A percentile compares a stretch with the other conserved stretches of the same genome.
Conservation (phyloP, 306 rosid genomes). For the Glycine tomentella region DNA sequence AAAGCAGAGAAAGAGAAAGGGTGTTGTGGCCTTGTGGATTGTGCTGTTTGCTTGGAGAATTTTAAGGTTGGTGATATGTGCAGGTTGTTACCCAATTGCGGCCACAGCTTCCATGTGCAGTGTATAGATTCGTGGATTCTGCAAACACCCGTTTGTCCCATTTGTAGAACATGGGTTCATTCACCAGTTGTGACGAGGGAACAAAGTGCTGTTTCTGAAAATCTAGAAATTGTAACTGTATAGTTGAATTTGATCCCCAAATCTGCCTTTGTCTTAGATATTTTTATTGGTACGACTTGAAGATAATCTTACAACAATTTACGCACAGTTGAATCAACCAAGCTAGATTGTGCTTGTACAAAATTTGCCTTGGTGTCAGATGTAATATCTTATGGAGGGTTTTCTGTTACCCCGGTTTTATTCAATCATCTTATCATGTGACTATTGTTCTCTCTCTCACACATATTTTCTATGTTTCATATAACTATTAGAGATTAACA, state of each 20-base stretch:
- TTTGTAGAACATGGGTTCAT: constrained; percentile 62
- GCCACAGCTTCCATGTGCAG: constrained; percentile 64
- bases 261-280: no score
- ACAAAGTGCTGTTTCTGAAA: constrained; percentile 24
- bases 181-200: background rate
- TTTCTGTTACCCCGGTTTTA: background rate
- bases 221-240: background rate
- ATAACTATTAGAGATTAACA: background rate
- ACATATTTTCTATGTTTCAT: background rate
- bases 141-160: constrained; percentile 65
- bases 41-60: constrained; percentile 73
- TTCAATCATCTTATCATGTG: background rate
- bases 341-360: no score
- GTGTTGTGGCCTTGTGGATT: constrained; percentile 51
- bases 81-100: constrained; percentile 65
- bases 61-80: constrained; percentile 69
- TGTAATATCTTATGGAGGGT: background rate
- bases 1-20: constrained; percentile 9
- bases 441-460: background rate
- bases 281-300: no score
- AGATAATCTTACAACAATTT: no score
- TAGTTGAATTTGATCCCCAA: no score
- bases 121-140: constrained; percentile 74
- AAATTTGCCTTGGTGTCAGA: no score
- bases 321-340: no score